Base-by-base conservation (phyloP, 768 basidiomycete genomes). In the Terana coerulea region DNA sequence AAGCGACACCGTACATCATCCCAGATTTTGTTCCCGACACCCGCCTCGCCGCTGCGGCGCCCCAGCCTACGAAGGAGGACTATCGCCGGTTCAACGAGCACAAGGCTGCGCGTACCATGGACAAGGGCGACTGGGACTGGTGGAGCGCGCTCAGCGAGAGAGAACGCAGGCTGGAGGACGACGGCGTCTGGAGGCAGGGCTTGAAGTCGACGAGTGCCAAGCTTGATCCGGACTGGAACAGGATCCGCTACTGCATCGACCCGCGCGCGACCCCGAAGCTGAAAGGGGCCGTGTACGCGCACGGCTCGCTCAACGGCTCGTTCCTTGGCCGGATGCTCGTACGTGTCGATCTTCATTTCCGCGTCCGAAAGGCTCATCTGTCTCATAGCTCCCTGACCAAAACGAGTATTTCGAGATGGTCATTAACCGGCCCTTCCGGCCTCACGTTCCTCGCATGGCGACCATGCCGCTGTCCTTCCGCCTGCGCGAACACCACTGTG, bases 291-390 rank as follows among this genome's bases (percentile, higher is more conserved):
- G 67, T 70, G 6, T 84, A 81, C 62, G 72, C 71, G 1, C 74
- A 73, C 0, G 86, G 85, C 6, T 60, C 70, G 4, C 68, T 86
- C 57, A 65, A 64, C 24, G 85, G 85, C 2, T 67, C 77, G 7
- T 87, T 81, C 82, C 76, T 82, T 52, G 87, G 87, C 3, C 71
- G 79, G 17, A 73, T 84, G 64, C 67, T 81, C 48, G 84, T 86
- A 47, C 53, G 82, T 76, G 5, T 19, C 34, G 46, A 7, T n/a
- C n/a, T 82, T 79, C 61, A 70, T 40, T 34, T 51, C 49, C 14
- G 45, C 24, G 47, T 14, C 21, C 47, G 45, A 30, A 34, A 11
- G 31, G 17, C 26, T 35, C 30, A 35, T 70, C 2, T 72, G 87
- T 67, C 80, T 10, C 46, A 28, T 49, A 73, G 73, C 61, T 71